phyloP scores from a whole-genome alignment of 106 monocot genomes.

The Dioscorea dumetorum region DNA sequence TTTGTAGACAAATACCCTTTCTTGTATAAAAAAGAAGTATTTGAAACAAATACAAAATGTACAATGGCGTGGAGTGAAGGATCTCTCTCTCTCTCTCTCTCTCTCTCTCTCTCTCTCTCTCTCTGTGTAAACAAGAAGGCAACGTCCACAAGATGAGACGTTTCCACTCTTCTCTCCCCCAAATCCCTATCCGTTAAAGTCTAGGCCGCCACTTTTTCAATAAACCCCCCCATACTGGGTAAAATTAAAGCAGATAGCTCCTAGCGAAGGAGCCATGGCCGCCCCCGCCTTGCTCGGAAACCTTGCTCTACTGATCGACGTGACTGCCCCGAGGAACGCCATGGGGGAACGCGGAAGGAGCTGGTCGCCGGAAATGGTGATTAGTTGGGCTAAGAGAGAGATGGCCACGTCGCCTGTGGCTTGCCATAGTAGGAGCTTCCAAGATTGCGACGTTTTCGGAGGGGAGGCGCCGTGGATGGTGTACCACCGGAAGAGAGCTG shows the following conservation, averaged over 20 bases:
- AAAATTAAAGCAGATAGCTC: background rate
- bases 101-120: too few relatives aligned
- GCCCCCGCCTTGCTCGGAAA: constrained; percentile 23
- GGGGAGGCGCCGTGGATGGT: background rate
- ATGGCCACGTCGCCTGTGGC: background rate
- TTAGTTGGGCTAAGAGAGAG: background rate
- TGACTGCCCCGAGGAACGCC: constrained; percentile 1
- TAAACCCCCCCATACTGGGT: too few relatives aligned
- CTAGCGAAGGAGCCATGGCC: constrained; percentile 13
- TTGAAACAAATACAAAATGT: too few relatives aligned
- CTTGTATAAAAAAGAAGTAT: too few relatives aligned
- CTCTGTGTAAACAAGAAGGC: too few relatives aligned
- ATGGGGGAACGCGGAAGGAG: background rate
- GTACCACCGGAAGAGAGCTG: constrained; percentile 7
- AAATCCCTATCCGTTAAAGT: too few relatives aligned
- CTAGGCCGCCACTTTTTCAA: too few relatives aligned
- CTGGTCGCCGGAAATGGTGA: background rate
- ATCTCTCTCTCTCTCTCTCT: too few relatives aligned
- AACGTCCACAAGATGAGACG: too few relatives aligned
- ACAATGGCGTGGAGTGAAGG: too few relatives aligned
- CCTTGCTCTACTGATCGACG: constrained; percentile 11
- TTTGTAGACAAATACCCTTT: too few relatives aligned
- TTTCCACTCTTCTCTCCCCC: too few relatives aligned
- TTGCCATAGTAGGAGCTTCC: background rate
- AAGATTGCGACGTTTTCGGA: background rate